Base-by-base conservation (phyloP, 2,329 filamentous ascomycete genomes). In the Corinectria fuckeliana region DNA sequence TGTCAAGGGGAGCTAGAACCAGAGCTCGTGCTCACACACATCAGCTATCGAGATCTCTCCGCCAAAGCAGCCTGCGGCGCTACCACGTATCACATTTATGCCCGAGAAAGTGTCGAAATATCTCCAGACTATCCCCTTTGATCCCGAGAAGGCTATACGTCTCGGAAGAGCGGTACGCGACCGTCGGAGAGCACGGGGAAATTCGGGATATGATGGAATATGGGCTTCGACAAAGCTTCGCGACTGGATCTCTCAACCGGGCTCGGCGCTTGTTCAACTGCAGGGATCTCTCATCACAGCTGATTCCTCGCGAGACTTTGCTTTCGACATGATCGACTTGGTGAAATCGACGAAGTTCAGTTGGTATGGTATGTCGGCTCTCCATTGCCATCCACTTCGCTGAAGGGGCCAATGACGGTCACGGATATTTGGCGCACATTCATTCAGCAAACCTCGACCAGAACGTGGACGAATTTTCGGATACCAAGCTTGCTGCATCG, bases 301-400 rank as follows among this genome's bases (percentile, higher is more conserved):
- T 0, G 60, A 57, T 28, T 28, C 47, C 13, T 61, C 54, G 1
- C 45, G 51, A 1, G 54, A 63, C 13, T 61, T 63, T 38, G 58
- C 41, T 0, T 13, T 63, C 3, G 58, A 61, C n/a, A 61, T 61
- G 34, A 36, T 63, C 16, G 61, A 63, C 9, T 11, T 61, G 6
- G 50, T 38, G 0, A 54, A 56, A 11, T 41, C 42, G 3, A 48
- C 41, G 2, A 41, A 9, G 2, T 10, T 61, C 50, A 41, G 2
- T 32, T 63, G 36, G 54, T 50, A 1, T 63, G 61, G 60, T 53
- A 50, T 9, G 14, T 57, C 4, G 30, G 42, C 3, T 53, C 50
- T 13, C 49, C 39, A 11, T 4, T 62, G 13, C 42, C 54, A 10
- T 58, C 58, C 2, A 32, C 54, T 32, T 56, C 52, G 5, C 30